A percentile compares a stretch with the other conserved stretches of the same genome.
These are phyloP conservation scores for Trypanosoma avium DNA, from an alignment of 208 protist species.

Conservation along the genomic window DNA sequence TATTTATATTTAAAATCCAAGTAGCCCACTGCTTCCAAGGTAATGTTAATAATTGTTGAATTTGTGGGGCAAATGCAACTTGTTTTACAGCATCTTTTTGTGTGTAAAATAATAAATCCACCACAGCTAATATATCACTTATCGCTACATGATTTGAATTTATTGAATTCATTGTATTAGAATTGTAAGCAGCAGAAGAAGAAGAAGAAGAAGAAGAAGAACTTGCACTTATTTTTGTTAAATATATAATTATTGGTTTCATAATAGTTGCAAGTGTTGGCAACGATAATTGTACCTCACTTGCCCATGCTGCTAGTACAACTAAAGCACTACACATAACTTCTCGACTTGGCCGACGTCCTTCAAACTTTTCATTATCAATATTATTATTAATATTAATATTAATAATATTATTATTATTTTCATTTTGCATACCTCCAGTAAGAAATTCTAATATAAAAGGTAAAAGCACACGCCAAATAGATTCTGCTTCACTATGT, in stretches of 20 bases:
- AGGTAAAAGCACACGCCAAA: conserved; percentile 76
- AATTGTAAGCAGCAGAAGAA: conserved; percentile 3
- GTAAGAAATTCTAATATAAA: conserved; percentile 73
- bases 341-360: conserved; percentile 34
- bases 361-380: conserved; percentile 3
- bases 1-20: conserved; percentile 22
- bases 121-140: conserved; percentile 53
- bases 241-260: conserved; percentile 41
- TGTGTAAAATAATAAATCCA: conserved; percentile 65
- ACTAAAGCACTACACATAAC: conserved; percentile 67
- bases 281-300: conserved; percentile 62
- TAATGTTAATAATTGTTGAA: conserved; percentile 49
- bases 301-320: conserved; percentile 68
- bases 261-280: conserved; percentile 57
- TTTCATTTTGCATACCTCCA: too few species aligned
- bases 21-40: conserved; percentile 60
- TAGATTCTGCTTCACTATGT: conserved; percentile 55
- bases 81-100: conserved; percentile 51
- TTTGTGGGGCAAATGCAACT: conserved; percentile 46
- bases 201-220: conserved; percentile 12
- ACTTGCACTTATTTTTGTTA: not conserved
- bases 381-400: too few species aligned
- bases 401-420: too few species aligned
- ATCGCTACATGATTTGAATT: conserved; percentile 50
- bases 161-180: too few species aligned